Conservation (phyloP, 192 early-diverging fungal species). For the Haplosporangium gracile region DNA sequence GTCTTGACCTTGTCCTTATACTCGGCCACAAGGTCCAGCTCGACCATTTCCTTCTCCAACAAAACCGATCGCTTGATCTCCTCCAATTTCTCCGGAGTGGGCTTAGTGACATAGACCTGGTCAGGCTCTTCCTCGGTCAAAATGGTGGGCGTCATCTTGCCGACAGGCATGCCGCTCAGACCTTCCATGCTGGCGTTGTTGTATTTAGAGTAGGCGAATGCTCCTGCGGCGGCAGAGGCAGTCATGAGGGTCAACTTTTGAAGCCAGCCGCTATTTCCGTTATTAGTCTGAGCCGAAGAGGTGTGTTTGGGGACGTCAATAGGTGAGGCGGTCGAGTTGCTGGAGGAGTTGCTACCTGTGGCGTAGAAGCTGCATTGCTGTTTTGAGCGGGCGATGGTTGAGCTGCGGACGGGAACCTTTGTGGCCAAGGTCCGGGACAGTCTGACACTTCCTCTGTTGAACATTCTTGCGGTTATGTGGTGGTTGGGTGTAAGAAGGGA, state of each 20-base stretch:
- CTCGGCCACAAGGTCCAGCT: conserved; percentile 29
- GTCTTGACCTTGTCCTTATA: conserved; percentile 33
- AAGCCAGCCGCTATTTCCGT: conserved; percentile 12
- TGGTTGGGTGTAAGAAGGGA: neutral
- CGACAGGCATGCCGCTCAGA: conserved; percentile 30
- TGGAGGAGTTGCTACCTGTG: neutral
- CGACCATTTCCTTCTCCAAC: conserved; percentile 39
- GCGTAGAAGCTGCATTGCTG: conserved; percentile 11
- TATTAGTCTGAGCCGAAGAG: neutral
- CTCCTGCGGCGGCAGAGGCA: conserved; percentile 40
- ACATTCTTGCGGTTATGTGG: neutral
- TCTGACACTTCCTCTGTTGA: neutral
- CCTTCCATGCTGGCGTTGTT: conserved; percentile 31
- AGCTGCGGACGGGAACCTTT: neutral
- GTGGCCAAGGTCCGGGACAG: neutral
- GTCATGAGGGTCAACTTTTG: conserved; percentile 42
- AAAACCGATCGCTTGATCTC: conserved; percentile 38
- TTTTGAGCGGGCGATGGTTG: neutral
- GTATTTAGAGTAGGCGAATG: conserved; percentile 40
- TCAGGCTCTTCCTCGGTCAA: conserved; percentile 37
- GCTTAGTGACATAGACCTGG: conserved; percentile 11
- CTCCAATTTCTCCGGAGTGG: conserved; percentile 15
- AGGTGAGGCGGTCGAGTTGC: neutral
- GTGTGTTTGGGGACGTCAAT: neutral
- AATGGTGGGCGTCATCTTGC: conserved; percentile 42